phyloP scores from a whole-genome alignment of 805 yeast species.

The Pichia eremophila region DNA sequence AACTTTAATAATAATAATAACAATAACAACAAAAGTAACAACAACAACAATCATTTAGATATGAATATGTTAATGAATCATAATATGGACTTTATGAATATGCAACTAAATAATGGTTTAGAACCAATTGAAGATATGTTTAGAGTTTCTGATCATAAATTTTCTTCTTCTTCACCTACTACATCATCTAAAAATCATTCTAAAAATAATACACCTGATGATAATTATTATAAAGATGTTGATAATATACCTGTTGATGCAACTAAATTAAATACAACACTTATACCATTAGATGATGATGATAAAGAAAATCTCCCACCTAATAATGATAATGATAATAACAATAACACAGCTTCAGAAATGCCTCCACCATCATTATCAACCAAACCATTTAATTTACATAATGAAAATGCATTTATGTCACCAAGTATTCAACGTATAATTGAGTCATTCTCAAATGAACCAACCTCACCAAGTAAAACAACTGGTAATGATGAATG shows the following conservation, averaged over 20 bases:
- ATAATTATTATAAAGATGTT: constrained; percentile 6
- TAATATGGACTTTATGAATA: neutral
- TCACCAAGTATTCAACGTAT: constrained; percentile 27
- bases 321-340: too few species aligned
- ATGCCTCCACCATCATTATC: constrained; percentile 1
- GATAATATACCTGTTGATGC: constrained; percentile 35
- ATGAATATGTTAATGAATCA: neutral
- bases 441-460: constrained; percentile 24
- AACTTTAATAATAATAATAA: neutral
- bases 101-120: neutral
- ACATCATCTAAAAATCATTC: constrained; percentile 2
- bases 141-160: constrained; percentile 1
- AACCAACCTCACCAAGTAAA: constrained; percentile 22
- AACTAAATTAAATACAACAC: constrained; percentile 45
- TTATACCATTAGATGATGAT: constrained; percentile 40
- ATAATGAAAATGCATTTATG: neutral
- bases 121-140: constrained; percentile 4
- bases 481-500: constrained; percentile 20
- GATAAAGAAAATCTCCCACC: constrained; percentile 24
- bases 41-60: neutral
- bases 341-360: neutral
- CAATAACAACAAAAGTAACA: too few species aligned
- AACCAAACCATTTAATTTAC: neutral
- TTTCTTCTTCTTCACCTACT: neutral
- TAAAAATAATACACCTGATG: constrained; percentile 5